Base-by-base conservation (phyloP, 148 eudicot genomes). In the Vaccinium darrowii region DNA sequence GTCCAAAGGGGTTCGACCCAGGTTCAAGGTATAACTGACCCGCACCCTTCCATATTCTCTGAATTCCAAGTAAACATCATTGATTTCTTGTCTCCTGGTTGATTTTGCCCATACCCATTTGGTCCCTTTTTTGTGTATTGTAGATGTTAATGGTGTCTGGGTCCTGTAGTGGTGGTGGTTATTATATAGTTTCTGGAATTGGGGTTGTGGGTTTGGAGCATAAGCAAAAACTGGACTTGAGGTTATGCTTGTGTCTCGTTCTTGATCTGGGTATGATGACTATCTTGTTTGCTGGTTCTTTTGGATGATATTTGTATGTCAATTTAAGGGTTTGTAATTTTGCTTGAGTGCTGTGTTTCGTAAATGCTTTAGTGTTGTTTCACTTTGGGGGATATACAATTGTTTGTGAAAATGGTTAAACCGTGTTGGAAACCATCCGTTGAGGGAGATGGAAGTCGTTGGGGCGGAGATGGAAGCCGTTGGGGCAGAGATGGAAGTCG, bases 401-500 rank as follows among this genome's bases (percentile, higher is more conserved):
- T 80, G 81, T 43, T 78, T 80, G 82, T 25, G 82, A 85, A 87
- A 69, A 94, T 94, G 95, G 87, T 92, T 30, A 92, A 79, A 81
- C 89, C 91, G 10, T 96, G 96, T 86, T 94, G 93, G 96, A 95
- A 87, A 82, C 92, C 97, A 15, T 92, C 84, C 49, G 89, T 88
- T n/a, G 89, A 87, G 77, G 91, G 88, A 3, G 86, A 84, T 65
- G 88, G 89, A 52, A 83, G 81, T 13, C 65, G 89, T 49, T 73
- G 89, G 79, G 82, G 84, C 8, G 91, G 88, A 5, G 86, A 84
- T 65, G 88, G 89, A 52, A 83, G 81, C 13, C 65, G 89, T 49
- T 73, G 89, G 79, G 82, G 84, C 8, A 82, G 87, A 56, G 75
- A 58, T 23, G 84, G 85, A 25, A 81, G 54, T 8, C 79, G 85